These are phyloP conservation scores for Rubus idaeus DNA, from an alignment of 306 rosid species.

Conservation along the genomic window DNA sequence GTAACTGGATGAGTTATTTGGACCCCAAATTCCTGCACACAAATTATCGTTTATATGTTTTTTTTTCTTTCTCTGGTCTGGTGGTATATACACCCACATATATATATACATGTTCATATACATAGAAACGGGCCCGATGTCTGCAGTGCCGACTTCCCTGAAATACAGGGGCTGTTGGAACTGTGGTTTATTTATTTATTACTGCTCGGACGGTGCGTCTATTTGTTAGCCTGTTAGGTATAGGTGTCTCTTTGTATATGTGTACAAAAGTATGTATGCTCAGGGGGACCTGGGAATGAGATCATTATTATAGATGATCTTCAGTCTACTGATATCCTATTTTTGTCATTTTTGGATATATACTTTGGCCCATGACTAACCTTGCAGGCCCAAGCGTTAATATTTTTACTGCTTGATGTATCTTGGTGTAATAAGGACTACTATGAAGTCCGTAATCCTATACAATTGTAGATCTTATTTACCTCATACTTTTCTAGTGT, in stretches of 20 bases:
- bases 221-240: neutral
- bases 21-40: neutral
- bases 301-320: neutral
- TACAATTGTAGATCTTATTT: neutral
- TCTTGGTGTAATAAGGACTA: neutral
- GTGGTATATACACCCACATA: neutral
- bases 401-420: neutral
- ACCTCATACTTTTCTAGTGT: neutral
- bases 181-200: neutral
- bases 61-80: neutral
- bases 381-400: neutral
- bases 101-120: neutral
- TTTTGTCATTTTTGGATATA: neutral
- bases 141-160: neutral
- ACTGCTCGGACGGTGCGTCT: neutral
- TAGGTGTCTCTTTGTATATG: neutral
- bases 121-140: neutral
- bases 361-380: neutral
- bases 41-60: neutral
- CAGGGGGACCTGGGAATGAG: neutral
- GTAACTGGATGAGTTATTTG: no score
- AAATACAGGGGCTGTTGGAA: neutral
- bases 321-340: neutral
- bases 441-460: neutral
- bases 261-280: neutral